Evolutionary conservation across 345 rosid genomes (phyloP), one percentile per base, ranked within the genome.

Genomic region (Citrus maxima): DNA sequence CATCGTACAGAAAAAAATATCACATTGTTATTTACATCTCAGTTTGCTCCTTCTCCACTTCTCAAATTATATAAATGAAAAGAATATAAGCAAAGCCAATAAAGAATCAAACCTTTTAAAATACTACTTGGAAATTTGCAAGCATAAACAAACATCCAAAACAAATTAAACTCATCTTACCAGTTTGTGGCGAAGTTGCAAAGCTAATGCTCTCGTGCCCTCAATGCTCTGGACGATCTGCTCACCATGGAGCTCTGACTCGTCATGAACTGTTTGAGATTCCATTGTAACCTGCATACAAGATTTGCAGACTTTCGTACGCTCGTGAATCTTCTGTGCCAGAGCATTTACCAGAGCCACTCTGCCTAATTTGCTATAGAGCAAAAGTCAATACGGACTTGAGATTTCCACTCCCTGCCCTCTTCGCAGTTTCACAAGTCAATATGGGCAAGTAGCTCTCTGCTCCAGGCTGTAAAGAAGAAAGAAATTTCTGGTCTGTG

Each of bases 191-290:
- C 42, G 42, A 56, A 95, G 96, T 84, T 93, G 93, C 87, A 95
- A 87, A 69, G 98, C 99, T 66, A 95, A 58, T 51, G 97, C 93
- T 84, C 93, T 90, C 75, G 98, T 93, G 49, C 98, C 98, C 86
- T 93, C 99, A 74, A 95, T 81, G 88, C 93, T 93, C 46, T 72
- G 76, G 79, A 93, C 99, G 91, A 92, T 88, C 76, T 88, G 93
- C 80, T 92, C 99, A 72, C 98, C 98, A 76, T 91, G 89, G 87
- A 91, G 86, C 10, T 89, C 93, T 81, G 91, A 79, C 82, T 95
- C 97, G 62, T 93, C 97, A 79, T 92, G 93, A 81, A 95, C 90
- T 61, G 89, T 82, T 87, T 92, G 98, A 74, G 96, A 91, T 91
- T 95, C 28, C 98, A 97, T 84, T 91, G 98, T 80, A 95, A 87